Percentiles rank a stretch among this genome's conserved stretches.
phyloP scores from a whole-genome alignment of 768 basidiomycete species.

The Gautieria morchelliformis region DNA sequence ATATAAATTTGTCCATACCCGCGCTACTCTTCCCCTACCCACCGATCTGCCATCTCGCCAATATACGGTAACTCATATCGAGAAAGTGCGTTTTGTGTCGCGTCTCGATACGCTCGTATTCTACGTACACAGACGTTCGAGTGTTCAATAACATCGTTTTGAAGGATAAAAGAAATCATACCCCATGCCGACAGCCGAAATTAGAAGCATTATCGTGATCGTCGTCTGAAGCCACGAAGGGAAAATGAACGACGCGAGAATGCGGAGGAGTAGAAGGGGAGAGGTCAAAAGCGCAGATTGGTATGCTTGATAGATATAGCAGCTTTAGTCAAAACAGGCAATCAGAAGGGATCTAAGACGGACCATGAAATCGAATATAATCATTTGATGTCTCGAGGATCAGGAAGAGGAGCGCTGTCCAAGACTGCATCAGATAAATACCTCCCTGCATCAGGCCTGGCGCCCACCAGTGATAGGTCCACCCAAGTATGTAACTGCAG shows the following conservation, averaged over 20 bases:
- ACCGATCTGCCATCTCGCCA: constrained; percentile 56
- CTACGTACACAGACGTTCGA: constrained; percentile 20
- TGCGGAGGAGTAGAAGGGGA: constrained; percentile 46
- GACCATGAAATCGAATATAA: constrained; percentile 71
- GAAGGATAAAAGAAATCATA: constrained; percentile 25
- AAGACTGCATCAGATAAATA: not conserved
- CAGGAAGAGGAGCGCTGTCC: constrained; percentile 49
- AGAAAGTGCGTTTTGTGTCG: constrained; percentile 39
- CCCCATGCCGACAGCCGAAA: constrained; percentile 43
- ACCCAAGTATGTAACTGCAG: constrained; percentile 54
- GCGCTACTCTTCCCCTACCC: constrained; percentile 53
- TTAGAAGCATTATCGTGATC: constrained; percentile 35
- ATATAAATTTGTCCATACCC: not conserved
- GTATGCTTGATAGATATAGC: constrained; percentile 43
- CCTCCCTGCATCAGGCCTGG: not conserved
- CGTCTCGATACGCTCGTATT: constrained; percentile 43
- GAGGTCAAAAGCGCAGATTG: constrained; percentile 66
- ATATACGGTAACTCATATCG: constrained; percentile 54
- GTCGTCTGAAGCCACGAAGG: constrained; percentile 42
- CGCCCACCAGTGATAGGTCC: constrained; percentile 65
- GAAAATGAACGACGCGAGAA: constrained; percentile 46
- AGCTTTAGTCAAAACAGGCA: not conserved
- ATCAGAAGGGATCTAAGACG: constrained; percentile 14
- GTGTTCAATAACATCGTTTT: constrained; percentile 12
- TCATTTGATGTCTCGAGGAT: constrained; percentile 72